Base-by-base conservation (phyloP, 2,329 filamentous ascomycete genomes). In the Trichoderma sp. region DNA sequence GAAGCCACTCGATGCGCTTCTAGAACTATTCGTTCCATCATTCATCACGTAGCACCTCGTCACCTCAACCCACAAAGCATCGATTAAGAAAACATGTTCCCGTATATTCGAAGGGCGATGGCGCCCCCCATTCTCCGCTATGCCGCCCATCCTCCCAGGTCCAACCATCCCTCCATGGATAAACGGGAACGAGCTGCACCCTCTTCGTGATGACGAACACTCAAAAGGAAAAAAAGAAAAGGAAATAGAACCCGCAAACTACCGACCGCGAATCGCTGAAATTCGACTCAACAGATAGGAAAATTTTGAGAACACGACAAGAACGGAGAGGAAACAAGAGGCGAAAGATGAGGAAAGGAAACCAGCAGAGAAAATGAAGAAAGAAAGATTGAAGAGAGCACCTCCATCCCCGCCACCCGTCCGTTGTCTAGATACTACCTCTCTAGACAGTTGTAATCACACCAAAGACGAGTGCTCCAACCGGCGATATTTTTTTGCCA, bases 231-330 rank as follows among this genome's bases (percentile, higher is more conserved):
- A 43, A 41, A 61, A 30, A 41, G 56, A 67, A 52, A 54, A 10
- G 30, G 30, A 28, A 50, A 67, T 24, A 66, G 43, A 45, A 50
- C 63, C 52, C 48, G 44, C 43, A 63, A 62, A 68, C 50, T 60
- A 54, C 65, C 62, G 43, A 65, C 55, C 62, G 61, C 56, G 62
- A 65, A 65, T 45, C 56, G 52, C 64, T 57, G 65, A 65, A 67
- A 67, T 59, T 57, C 39, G 54, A 52, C 61, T 61, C 65, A 45
- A 58, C 60, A 64, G 26, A 62, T 55, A 45, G 44, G 39, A 63
- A 44, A 47, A 17, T 55, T 55, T 55, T 55, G 52, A 43, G 48
- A 48, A 34, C 43, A 24, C 3, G 50, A 51, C 21, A 45, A n/a
- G 30, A 34, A 45, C 5, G 21, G 17, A 24, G 21, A 54, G 21